These are phyloP conservation scores for Moesziomyces sp. DNA, from an alignment of 1,284 basidiomycete genomes.

Conservation along the genomic window DNA sequence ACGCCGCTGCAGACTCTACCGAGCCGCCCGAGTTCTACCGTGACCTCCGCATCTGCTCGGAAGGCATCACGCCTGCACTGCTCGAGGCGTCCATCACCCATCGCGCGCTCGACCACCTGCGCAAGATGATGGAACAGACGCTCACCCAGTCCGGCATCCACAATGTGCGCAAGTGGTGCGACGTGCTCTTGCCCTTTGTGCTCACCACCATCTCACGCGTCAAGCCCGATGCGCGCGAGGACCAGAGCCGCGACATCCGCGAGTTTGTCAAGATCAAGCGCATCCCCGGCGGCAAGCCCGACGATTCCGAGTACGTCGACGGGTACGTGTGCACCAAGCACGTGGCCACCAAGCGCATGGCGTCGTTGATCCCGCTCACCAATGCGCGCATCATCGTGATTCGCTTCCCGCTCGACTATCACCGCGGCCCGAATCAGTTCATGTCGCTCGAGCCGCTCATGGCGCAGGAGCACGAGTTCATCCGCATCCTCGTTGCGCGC, in stretches of 20 bases:
- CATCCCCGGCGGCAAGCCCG: slow-evolving; percentile 90
- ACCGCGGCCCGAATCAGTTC: slow-evolving; percentile 87
- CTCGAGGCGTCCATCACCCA: slow-evolving; percentile 46
- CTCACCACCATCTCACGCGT: slow-evolving; percentile 60
- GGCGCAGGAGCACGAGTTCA: slow-evolving; percentile 93
- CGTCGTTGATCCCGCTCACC: slow-evolving; percentile 71
- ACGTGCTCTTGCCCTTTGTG: slow-evolving; percentile 57
- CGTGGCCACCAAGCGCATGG: slow-evolving; percentile 86
- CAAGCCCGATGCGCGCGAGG: slow-evolving; percentile 70
- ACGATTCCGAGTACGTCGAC: slow-evolving; percentile 94
- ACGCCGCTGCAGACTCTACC: slow-evolving; percentile 9
- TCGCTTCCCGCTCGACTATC: slow-evolving; percentile 94
- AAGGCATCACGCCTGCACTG: slow-evolving; percentile 46
- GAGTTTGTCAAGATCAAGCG: slow-evolving; percentile 99
- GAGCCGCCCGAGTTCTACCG: slow-evolving; percentile 39
- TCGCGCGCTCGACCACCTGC: slow-evolving; percentile 50
- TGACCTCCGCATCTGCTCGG: slow-evolving; percentile 41
- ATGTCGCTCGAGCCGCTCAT: slow-evolving; percentile 92
- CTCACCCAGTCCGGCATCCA: slow-evolving; percentile 48
- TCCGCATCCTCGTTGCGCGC: slow-evolving; percentile 86
- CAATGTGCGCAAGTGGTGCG: slow-evolving; percentile 54
- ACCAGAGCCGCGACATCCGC: slow-evolving; percentile 89
- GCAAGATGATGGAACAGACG: slow-evolving; percentile 60
- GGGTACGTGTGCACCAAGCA: slow-evolving; percentile 98
- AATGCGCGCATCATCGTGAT: slow-evolving; percentile 94